Base-by-base conservation (phyloP, 768 basidiomycete genomes). In the Mrakia blollopis region DNA sequence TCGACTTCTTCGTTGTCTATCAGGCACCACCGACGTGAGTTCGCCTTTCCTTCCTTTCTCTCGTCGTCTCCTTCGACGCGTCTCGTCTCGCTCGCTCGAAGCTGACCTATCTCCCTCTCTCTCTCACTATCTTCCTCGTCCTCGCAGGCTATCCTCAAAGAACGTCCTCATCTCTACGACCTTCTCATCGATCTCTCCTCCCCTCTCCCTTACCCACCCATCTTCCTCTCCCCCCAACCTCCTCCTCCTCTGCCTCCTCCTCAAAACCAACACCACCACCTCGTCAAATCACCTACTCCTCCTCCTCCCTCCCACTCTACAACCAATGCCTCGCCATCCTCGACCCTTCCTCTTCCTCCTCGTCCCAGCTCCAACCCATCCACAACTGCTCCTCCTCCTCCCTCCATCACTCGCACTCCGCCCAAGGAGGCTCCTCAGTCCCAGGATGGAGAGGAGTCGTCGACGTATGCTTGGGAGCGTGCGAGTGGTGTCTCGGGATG, bases 141-240 rank as follows among this genome's bases (percentile, higher is more conserved):
- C n/a, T 68, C 25, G 25, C 39, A 68, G 65, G 65, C 65, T 39
- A 18, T 68, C 37, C 39, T 68, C 65, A 68, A 68, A 68, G 65
- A 68, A 68, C 65, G 65, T 4, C 65, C 65, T n/a, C 65, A 68
- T 39, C 65, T 68, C 37, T 68, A 68, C 37, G 65, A 68, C 37
- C 35, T 68, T 39, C 65, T 68, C 65, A 41, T 68, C 65, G 65
- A 68, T 13, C 65, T 68, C 14, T 68, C 65, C 65, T 68, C 65
- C 37, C 65, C 65, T n/a, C 65, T 68, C 23, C 37, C 65, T 14
- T 39, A 21, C 65, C 65, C 65, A 11, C 65, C 65, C 21, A 39
- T 68, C 65, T 41, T 13, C 39, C 65, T 68, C 35, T 68, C 65
- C 0, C 21, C 37, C 23, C 63, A n/a, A n/a, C 63, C 32, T 9